These are phyloP conservation scores for Diplodia corticola DNA, from an alignment of 2,329 filamentous ascomycete genomes.

Conservation along the genomic window DNA sequence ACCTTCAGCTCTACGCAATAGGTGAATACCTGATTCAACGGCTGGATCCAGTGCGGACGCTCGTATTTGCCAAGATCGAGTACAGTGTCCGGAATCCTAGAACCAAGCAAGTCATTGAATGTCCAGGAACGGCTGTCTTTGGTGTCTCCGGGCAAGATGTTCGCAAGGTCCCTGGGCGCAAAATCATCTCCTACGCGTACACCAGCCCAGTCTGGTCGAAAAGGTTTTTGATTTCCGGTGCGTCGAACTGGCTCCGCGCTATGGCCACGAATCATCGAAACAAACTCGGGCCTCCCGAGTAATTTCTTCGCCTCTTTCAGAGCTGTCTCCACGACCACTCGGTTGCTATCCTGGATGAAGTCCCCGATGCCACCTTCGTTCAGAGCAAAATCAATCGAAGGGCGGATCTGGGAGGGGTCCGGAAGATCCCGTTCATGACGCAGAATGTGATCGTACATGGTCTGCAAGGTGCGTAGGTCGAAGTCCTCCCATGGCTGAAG, in stretches of 20 bases:
- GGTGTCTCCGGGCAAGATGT: neutral
- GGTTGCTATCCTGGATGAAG: neutral
- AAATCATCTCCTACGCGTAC: neutral
- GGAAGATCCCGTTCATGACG: neutral
- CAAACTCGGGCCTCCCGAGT: neutral
- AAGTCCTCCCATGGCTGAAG: neutral
- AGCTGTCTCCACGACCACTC: neutral
- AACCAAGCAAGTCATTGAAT: neutral
- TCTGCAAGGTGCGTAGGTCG: neutral
- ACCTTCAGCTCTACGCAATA: neutral
- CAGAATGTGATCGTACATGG: neutral
- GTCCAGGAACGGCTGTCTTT: neutral
- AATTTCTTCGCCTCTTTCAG: neutral
- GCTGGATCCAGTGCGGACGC: neutral
- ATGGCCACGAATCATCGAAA: neutral
- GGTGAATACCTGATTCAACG: neutral
- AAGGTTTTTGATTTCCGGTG: neutral
- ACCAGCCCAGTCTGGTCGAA: neutral
- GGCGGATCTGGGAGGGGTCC: neutral
- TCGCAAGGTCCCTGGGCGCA: neutral
- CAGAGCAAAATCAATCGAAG: neutral
- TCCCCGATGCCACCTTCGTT: neutral
- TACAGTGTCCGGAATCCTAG: neutral
- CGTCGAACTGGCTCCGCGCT: neutral
- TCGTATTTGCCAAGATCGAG: no score